phyloP scores from a whole-genome alignment of 129 eudicot species.

The Dittrichia graveolens region DNA sequence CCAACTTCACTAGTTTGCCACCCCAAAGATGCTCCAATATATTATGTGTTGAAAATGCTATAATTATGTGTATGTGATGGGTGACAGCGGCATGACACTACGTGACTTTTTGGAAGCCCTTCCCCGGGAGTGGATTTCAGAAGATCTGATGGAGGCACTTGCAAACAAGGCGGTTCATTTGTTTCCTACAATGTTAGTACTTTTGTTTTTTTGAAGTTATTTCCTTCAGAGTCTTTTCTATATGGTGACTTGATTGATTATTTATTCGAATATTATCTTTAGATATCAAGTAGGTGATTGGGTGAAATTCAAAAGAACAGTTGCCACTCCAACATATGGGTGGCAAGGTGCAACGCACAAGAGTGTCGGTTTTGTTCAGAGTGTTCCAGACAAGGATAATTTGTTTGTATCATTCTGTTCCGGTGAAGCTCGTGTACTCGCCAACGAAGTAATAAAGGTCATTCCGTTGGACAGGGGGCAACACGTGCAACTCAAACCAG shows the following conservation, averaged over 20 bases:
- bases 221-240: conserved; percentile 1
- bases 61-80: conserved; percentile 29
- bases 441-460: conserved; percentile 86
- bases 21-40: not conserved
- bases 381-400: conserved; percentile 73
- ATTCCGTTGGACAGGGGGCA: conserved; percentile 94
- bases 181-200: conserved; percentile 85
- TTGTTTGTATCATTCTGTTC: conserved; percentile 83
- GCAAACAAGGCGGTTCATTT: conserved; percentile 72
- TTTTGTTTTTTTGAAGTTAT: not conserved
- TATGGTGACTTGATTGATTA: not conserved
- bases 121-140: conserved; percentile 99
- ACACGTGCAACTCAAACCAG: conserved; percentile 79
- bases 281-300: conserved; percentile 96
- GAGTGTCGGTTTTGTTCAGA: conserved; percentile 94
- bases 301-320: conserved; percentile 86
- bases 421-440: conserved; percentile 82
- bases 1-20: not conserved
- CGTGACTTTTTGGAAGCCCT: conserved; percentile 95
- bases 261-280: conserved; percentile 16
- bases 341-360: conserved; percentile 94
- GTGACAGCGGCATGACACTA: conserved; percentile 84
- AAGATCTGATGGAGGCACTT: conserved; percentile 92
- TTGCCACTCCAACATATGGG: conserved; percentile 73
- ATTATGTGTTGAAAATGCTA: not conserved